These are phyloP conservation scores for Leccinellum albellum DNA, from an alignment of 768 basidiomycete species.

Conservation along the genomic window DNA sequence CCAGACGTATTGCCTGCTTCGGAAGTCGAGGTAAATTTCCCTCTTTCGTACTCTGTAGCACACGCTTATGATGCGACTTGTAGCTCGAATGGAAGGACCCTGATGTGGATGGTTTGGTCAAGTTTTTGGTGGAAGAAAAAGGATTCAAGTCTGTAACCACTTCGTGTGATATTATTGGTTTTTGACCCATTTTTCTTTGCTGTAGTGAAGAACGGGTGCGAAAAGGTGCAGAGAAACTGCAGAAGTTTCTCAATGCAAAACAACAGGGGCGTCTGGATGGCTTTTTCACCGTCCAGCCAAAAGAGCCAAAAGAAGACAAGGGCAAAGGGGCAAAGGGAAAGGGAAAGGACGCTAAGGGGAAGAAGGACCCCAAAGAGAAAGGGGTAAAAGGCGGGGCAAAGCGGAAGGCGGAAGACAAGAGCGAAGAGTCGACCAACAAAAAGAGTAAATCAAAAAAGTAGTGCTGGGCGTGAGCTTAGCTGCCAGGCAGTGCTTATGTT, in stretches of 20 bases:
- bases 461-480: not conserved
- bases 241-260: conserved; percentile 81
- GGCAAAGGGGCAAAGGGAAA: conserved; percentile 39
- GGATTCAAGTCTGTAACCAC: conserved; percentile 77
- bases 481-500: not conserved
- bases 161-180: not conserved
- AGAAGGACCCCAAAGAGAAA: conserved; percentile 16
- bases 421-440: conserved; percentile 32
- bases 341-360: conserved; percentile 50
- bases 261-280: conserved; percentile 96
- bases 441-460: conserved; percentile 42
- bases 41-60: not conserved
- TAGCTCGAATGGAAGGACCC: conserved; percentile 95
- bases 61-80: not conserved
- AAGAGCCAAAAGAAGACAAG: conserved; percentile 47
- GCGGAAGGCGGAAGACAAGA: conserved; percentile 34
- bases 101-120: conserved; percentile 87
- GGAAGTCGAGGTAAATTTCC: conserved; percentile 66
- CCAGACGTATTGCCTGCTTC: conserved; percentile 88
- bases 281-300: conserved; percentile 80
- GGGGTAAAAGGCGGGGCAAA: conserved; percentile 13
- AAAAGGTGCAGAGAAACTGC: conserved; percentile 89
- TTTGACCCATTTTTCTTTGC: not conserved
- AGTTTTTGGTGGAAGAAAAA: conserved; percentile 92
- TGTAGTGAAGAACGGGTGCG: conserved; percentile 92